These are phyloP conservation scores for Candida pseudofarinosa DNA, from an alignment of 805 yeast genomes.

Conservation along the genomic window DNA sequence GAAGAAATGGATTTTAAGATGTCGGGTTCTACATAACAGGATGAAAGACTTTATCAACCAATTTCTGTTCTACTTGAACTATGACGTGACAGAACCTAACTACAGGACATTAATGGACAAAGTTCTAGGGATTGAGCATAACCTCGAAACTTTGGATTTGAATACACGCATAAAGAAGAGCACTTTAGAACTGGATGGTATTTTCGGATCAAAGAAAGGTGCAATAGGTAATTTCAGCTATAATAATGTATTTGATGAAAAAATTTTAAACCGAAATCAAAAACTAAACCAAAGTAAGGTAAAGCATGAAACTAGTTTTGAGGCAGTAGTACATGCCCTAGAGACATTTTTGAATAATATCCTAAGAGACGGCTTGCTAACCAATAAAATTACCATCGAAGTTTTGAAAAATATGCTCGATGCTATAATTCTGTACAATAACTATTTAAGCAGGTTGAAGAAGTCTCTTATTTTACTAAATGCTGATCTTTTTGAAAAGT, in stretches of 20 bases:
- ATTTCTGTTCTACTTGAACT: conserved; percentile 51
- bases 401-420: conserved; percentile 43
- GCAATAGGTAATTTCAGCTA: conserved; percentile 8
- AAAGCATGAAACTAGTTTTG: conserved; percentile 10
- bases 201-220: conserved; percentile 2
- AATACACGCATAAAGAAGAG: conserved; percentile 9
- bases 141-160: conserved; percentile 6
- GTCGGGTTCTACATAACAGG: conserved; percentile 52
- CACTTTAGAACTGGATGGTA: background rate
- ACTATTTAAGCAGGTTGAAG: conserved; percentile 49
- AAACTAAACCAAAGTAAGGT: background rate
- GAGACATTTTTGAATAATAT: conserved; percentile 59
- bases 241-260: conserved; percentile 18
- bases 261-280: conserved; percentile 6
- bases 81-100: conserved; percentile 56
- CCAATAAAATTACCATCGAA: conserved; percentile 51
- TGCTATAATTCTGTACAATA: conserved; percentile 45
- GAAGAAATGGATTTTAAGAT: conserved; percentile 49
- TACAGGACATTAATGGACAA: conserved; percentile 40
- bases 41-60: conserved; percentile 57
- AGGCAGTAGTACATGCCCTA: conserved; percentile 21
- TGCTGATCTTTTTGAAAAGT: conserved; percentile 40
- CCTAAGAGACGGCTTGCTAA: conserved; percentile 62
- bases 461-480: conserved; percentile 50
- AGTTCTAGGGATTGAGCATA: conserved; percentile 10